phyloP scores from a whole-genome alignment of 2,329 filamentous ascomycete species.

The Pseudopyricularia cyperi region DNA sequence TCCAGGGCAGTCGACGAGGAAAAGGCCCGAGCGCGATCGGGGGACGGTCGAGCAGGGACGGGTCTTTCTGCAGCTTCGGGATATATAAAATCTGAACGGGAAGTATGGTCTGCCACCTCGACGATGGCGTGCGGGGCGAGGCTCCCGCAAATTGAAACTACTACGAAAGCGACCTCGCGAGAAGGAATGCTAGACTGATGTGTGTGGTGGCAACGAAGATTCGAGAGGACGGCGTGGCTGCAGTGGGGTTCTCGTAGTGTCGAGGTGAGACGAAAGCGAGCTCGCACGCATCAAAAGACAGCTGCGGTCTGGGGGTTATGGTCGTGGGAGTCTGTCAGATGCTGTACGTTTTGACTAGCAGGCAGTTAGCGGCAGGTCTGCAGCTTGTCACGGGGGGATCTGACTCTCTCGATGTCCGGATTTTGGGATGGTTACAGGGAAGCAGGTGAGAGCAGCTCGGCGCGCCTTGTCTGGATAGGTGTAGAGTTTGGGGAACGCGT shows the following conservation, averaged over 20 bases:
- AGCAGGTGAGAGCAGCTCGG: not conserved
- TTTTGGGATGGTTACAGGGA: not conserved
- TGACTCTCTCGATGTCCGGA: not conserved
- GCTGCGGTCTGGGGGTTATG: not conserved
- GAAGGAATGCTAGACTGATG: not conserved
- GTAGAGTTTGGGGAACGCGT: not conserved
- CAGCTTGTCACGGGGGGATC: not conserved
- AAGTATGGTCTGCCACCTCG: constrained; percentile 1
- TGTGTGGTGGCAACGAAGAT: not conserved
- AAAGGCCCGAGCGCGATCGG: not conserved
- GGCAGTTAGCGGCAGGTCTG: not conserved
- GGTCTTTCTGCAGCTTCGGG: not conserved
- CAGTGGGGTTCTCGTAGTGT: not conserved
- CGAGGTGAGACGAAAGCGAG: not conserved
- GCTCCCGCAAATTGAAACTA: not conserved
- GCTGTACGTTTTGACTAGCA: not conserved
- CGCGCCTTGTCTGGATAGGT: not conserved
- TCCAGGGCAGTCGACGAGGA: not conserved
- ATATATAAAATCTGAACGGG: not conserved
- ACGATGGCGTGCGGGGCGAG: not conserved
- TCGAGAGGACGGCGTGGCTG: not conserved
- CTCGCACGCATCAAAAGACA: not conserved
- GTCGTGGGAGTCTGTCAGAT: too few species aligned
- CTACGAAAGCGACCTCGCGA: not conserved
- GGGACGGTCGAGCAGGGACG: not conserved